Percentiles rank a stretch among this genome's conserved stretches.
phyloP scores from a whole-genome alignment of 1,284 basidiomycete genomes.

The Apiotrichum siamense region DNA sequence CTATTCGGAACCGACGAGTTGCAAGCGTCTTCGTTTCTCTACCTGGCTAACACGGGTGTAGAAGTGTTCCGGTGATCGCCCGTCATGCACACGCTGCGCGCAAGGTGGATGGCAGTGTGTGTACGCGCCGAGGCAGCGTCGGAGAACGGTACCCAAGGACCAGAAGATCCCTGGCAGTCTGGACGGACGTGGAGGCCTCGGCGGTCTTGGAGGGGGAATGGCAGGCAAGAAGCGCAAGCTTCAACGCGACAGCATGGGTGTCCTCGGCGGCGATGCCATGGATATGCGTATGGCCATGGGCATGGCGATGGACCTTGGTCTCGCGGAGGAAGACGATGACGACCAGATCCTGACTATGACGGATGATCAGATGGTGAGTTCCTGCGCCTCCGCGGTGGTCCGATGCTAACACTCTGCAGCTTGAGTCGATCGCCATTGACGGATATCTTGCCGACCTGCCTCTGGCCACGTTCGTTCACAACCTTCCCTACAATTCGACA shows the following conservation, averaged over 20 bases:
- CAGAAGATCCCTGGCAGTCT: conserved; percentile 26
- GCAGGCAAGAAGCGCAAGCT: conserved; percentile 41
- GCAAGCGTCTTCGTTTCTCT: neutral
- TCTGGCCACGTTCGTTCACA: conserved; percentile 40
- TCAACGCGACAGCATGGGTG: conserved; percentile 21
- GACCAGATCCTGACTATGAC: conserved; percentile 39
- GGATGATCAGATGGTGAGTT: conserved; percentile 44
- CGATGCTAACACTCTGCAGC: conserved; percentile 14
- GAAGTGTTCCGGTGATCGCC: conserved; percentile 46
- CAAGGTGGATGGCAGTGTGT: conserved; percentile 43
- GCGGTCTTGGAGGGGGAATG: neutral
- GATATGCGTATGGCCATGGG: conserved; percentile 44
- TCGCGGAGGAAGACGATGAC: conserved; percentile 38
- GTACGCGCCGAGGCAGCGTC: conserved; percentile 44
- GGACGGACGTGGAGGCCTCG: conserved; percentile 6
- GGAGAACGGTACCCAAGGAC: conserved; percentile 44
- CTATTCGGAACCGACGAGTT: no score
- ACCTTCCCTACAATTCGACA: conserved; percentile 34
- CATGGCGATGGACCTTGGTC: conserved; percentile 43
- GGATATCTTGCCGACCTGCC: conserved; percentile 46
- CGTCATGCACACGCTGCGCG: conserved; percentile 42
- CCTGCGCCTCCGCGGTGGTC: neutral
- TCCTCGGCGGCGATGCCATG: conserved; percentile 29
- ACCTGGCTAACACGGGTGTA: conserved; percentile 12
- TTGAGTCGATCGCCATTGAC: conserved; percentile 44